Base-by-base conservation (phyloP, 768 basidiomycete genomes). In the Lactifluus echinatus region DNA sequence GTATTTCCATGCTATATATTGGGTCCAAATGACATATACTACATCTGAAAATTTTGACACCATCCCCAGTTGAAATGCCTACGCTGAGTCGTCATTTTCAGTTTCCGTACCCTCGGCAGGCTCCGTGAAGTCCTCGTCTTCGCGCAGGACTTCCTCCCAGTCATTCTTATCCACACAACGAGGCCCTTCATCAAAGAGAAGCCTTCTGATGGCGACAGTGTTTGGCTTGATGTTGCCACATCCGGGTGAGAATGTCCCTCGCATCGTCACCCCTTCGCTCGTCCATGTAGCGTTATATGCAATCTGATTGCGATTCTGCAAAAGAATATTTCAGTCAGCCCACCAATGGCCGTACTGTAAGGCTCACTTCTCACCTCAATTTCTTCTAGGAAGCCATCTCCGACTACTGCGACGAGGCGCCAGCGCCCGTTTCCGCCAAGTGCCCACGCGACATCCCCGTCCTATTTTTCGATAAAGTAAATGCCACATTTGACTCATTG, bases 191-290 rank as follows among this genome's bases (percentile, higher is more conserved):
- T 59, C 58, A 15, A 31, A 33, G 12, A 59, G 33, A 14, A 59
- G 58, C 28, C 42, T 45, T 19, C 58, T 34, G 33, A 59, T n/a
- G 11, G 48, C 48, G 31, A 21, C 47, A 8, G 53, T 59, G 23
- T 59, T 24, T 12, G 58, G 58, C 8, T 59, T 59, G 34, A 59
- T 37, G n/a, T 59, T 17, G n/a, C 58, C 58, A 36, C 48, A 45
- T 31, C 47, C 48, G 6, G 58, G 58, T 3, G 58, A 33, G 28
- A 59, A 59, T 0, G 48, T 45, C 17, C 58, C 58, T 31, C 53
- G 55, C 58, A 59, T 50, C 1, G 42, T 55, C 14, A 8, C 34
- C 2, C 33, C 58, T 2, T 44, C 29, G 14, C 49, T 39, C n/a
- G 11, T 44, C 58, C 58, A 59, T 31, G 53, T 59, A 15, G 33